Evolutionary conservation across 2,329 filamentous ascomycete genomes (phyloP).

Genomic region (Trichophyton benhamiae): DNA sequence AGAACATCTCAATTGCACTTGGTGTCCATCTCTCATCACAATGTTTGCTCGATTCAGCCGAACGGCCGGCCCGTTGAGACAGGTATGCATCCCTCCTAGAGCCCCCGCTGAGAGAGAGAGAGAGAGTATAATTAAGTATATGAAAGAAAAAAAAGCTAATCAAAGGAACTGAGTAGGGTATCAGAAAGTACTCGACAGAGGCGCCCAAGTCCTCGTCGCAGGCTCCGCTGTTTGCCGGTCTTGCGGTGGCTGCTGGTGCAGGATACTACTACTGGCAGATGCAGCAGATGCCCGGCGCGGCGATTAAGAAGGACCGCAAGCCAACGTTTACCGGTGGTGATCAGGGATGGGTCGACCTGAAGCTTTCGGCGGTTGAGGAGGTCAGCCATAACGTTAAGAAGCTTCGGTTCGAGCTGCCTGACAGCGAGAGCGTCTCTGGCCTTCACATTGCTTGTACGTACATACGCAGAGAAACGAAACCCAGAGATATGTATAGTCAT

Average conservation of each 20-base stretch:
- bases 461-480: not conserved
- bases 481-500: not conserved
- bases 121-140: not conserved
- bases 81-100: conserved; percentile 37
- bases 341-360: conserved; percentile 75
- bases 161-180: conserved; percentile 36
- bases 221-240: conserved; percentile 46
- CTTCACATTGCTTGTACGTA: conserved; percentile 59
- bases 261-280: conserved; percentile 42
- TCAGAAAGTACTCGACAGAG: conserved; percentile 62
- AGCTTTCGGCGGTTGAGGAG: conserved; percentile 62
- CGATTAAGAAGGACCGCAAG: conserved; percentile 25
- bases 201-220: conserved; percentile 31
- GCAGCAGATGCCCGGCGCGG: conserved; percentile 22
- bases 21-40: not conserved
- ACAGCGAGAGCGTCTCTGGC: conserved; percentile 72
- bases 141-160: not conserved
- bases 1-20: conserved; percentile 18
- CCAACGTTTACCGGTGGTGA: conserved; percentile 68
- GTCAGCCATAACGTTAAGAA: conserved; percentile 94
- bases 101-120: no score
- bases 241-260: conserved; percentile 38
- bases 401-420: conserved; percentile 75
- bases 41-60: conserved; percentile 59
- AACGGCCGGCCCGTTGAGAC: conserved; percentile 52